Percentiles rank a stretch among this genome's conserved stretches.
Conservation (phyloP, 306 rosid species). For the Quercus variabilis region DNA sequence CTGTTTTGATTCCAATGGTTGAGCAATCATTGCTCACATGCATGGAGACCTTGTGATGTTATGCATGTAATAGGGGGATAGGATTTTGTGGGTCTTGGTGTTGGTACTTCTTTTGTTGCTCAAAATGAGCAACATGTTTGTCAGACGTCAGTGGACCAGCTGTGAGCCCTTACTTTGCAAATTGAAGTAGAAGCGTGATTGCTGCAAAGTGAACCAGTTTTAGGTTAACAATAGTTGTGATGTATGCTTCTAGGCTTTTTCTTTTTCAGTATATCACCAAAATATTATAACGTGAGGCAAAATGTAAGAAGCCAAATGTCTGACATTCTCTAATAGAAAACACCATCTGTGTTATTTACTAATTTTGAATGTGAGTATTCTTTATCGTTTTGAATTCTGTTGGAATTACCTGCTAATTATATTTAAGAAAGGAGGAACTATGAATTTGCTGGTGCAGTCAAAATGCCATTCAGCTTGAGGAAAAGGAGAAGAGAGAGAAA, state of each 20-base stretch:
- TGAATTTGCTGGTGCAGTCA: conserved; percentile 54
- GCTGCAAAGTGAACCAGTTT: not conserved
- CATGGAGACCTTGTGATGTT: not conserved
- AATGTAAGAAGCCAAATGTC: not conserved
- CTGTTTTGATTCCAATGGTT: not conserved
- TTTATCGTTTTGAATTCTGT: conserved; percentile 12
- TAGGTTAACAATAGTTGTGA: not conserved
- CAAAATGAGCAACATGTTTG: not conserved
- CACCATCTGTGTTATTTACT: not conserved
- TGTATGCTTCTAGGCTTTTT: not conserved
- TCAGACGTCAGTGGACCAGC: not conserved
- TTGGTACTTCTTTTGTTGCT: not conserved
- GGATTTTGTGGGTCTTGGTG: conserved; percentile 1
- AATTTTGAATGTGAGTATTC: not conserved
- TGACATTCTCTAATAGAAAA: not conserved
- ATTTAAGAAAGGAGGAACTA: conserved; percentile 7
- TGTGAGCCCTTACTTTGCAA: not conserved
- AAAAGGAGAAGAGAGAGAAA: conserved; percentile 93
- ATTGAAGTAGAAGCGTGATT: not conserved
- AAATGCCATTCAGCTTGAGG: conserved; percentile 81
- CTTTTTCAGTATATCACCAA: not conserved
- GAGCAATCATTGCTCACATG: not conserved
- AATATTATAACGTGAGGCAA: not conserved
- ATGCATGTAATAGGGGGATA: not conserved
- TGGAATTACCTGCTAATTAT: conserved; percentile 11